phyloP scores from a whole-genome alignment of 1,139 yeast genomes.

The Kazachstania sp. region DNA sequence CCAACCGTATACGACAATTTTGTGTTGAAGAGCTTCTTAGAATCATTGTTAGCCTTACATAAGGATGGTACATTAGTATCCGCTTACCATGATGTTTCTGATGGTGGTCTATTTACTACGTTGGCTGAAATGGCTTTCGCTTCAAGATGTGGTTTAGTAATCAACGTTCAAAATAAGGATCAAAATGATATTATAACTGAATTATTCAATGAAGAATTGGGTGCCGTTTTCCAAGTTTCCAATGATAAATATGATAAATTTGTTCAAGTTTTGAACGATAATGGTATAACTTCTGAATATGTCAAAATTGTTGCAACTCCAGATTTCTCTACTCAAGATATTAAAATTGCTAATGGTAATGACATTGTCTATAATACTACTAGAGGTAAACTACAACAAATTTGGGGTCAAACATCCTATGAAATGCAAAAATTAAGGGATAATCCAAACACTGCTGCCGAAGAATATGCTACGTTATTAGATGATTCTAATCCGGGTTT shows the following conservation, averaged over 20 bases:
- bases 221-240: slow-evolving; percentile 88
- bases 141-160: slow-evolving; percentile 71
- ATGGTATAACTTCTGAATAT: slow-evolving; percentile 50
- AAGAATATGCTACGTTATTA: slow-evolving; percentile 64
- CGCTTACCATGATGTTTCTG: slow-evolving; percentile 94
- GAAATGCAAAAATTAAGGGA: slow-evolving; percentile 88
- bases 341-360: slow-evolving; percentile 40
- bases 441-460: slow-evolving; percentile 82
- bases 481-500: slow-evolving; percentile 92
- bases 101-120: slow-evolving; percentile 89
- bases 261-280: slow-evolving; percentile 41
- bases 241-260: slow-evolving; percentile 48
- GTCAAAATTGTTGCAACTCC: slow-evolving; percentile 64
- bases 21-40: slow-evolving; percentile 59
- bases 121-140: slow-evolving; percentile 95
- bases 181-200: slow-evolving; percentile 38
- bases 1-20: slow-evolving; percentile 74
- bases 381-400: slow-evolving; percentile 67
- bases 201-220: slow-evolving; percentile 87
- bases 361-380: slow-evolving; percentile 41
- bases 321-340: slow-evolving; percentile 41
- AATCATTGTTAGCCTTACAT: slow-evolving; percentile 64
- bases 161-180: slow-evolving; percentile 31
- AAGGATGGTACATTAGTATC: slow-evolving; percentile 47
- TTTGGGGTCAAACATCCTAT: slow-evolving; percentile 86